These are phyloP conservation scores for Aspergillus sp. DNA, from an alignment of 2,329 filamentous ascomycete genomes.

Conservation along the genomic window DNA sequence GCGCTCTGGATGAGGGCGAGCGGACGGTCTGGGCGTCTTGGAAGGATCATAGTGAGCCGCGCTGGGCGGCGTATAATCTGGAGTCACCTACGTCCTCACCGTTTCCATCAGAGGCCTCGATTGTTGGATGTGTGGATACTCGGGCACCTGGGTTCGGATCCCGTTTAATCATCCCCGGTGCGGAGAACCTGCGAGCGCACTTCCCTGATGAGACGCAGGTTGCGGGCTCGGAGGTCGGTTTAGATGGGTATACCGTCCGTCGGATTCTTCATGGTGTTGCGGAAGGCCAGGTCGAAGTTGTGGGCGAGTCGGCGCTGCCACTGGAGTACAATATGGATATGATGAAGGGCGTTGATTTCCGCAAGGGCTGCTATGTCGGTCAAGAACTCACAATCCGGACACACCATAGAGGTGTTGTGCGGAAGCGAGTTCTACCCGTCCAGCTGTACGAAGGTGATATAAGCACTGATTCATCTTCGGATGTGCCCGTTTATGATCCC, in stretches of 20 bases:
- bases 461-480: constrained; percentile 46
- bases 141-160: constrained; percentile 43
- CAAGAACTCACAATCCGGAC: constrained; percentile 97
- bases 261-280: constrained; percentile 78
- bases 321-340: constrained; percentile 88
- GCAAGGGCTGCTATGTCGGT: constrained; percentile 94
- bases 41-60: constrained; percentile 52
- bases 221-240: constrained; percentile 49
- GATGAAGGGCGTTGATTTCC: constrained; percentile 83
- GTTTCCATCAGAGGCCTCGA: constrained; percentile 25
- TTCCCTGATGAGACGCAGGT: constrained; percentile 35
- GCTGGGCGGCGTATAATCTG: constrained; percentile 41
- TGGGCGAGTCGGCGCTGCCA: constrained; percentile 69
- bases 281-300: constrained; percentile 80
- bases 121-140: constrained; percentile 39
- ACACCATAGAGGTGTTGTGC: constrained; percentile 87
- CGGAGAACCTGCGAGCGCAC: constrained; percentile 33
- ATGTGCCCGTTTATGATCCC: constrained; percentile 44
- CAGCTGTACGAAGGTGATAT: constrained; percentile 59
- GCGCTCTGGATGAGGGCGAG: constrained; percentile 65
- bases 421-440: constrained; percentile 84
- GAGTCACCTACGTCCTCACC: constrained; percentile 33
- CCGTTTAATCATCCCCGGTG: constrained; percentile 37
- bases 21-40: constrained; percentile 72
- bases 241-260: constrained; percentile 69